Evolutionary conservation across 305 asterid genomes (phyloP).

Genomic region (Withania somnifera): DNA sequence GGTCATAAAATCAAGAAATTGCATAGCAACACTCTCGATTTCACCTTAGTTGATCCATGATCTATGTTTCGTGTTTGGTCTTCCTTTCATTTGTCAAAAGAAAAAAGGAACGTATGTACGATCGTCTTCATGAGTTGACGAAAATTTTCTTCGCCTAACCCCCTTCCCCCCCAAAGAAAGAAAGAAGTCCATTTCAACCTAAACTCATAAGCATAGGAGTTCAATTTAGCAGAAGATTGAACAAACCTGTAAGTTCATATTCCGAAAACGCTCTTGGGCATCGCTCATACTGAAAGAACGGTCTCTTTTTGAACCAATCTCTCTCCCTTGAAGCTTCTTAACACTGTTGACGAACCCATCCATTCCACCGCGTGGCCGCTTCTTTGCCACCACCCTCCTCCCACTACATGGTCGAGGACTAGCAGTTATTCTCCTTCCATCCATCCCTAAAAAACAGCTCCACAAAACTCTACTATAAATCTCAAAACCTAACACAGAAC

Average conservation of each 20-base stretch:
- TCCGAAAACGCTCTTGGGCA: constrained; percentile 20
- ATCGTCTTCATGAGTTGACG: neutral
- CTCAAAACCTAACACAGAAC: neutral
- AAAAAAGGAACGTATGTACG: neutral
- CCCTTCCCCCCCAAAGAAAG: neutral
- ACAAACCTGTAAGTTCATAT: constrained; percentile 15
- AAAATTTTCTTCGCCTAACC: neutral
- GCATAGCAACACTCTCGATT: neutral
- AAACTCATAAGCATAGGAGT: neutral
- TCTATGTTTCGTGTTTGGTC: neutral
- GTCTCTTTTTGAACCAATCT: constrained; percentile 18
- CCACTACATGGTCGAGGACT: constrained; percentile 39
- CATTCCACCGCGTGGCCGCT: constrained; percentile 33
- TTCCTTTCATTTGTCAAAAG: neutral
- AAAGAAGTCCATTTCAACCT: neutral
- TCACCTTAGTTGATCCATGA: neutral
- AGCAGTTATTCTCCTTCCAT: constrained; percentile 52
- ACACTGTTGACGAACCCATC: constrained; percentile 31
- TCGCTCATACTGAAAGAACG: constrained; percentile 19
- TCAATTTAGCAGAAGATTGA: neutral
- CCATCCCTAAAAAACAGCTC: constrained; percentile 18
- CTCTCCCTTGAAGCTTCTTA: constrained; percentile 23
- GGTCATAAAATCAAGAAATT: neutral
- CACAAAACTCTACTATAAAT: neutral
- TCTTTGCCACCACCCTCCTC: constrained; percentile 45